phyloP scores from a whole-genome alignment of 2,329 filamentous ascomycete species.

The Pestalotiopsis sp. region DNA sequence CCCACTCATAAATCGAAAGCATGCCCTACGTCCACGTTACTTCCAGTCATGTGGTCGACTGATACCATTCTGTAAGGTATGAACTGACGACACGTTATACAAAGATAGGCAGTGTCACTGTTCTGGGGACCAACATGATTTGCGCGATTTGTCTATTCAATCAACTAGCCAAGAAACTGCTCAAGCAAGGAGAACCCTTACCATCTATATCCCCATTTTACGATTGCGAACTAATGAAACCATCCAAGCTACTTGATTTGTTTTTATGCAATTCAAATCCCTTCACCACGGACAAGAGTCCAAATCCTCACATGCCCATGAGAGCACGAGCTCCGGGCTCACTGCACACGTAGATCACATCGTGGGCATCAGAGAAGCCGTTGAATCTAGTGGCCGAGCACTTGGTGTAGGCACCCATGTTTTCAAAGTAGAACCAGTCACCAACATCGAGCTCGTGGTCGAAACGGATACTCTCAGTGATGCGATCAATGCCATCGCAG shows the following conservation, averaged over 20 bases:
- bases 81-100: too few species aligned
- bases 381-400: constrained; percentile 98
- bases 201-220: background rate
- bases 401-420: constrained; percentile 98
- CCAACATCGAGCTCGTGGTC: constrained; percentile 81
- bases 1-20: too few species aligned
- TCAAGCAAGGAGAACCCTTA: background rate
- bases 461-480: constrained; percentile 79
- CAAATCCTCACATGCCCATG: constrained; percentile 41
- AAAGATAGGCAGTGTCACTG: too few species aligned
- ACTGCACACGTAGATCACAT: constrained; percentile 92
- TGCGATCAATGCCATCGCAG: constrained; percentile 96
- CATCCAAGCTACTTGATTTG: background rate
- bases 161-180: background rate
- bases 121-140: background rate
- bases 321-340: constrained; percentile 84
- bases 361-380: constrained; percentile 89
- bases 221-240: background rate
- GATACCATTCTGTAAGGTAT: too few species aligned
- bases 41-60: too few species aligned
- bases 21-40: too few species aligned
- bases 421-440: constrained; percentile 98
- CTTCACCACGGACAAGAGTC: background rate
- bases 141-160: background rate
- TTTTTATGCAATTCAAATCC: background rate